Evolutionary conservation across 371 early-diverging fungal genomes (phyloP).

Genomic region (Mucor velutinosus): DNA sequence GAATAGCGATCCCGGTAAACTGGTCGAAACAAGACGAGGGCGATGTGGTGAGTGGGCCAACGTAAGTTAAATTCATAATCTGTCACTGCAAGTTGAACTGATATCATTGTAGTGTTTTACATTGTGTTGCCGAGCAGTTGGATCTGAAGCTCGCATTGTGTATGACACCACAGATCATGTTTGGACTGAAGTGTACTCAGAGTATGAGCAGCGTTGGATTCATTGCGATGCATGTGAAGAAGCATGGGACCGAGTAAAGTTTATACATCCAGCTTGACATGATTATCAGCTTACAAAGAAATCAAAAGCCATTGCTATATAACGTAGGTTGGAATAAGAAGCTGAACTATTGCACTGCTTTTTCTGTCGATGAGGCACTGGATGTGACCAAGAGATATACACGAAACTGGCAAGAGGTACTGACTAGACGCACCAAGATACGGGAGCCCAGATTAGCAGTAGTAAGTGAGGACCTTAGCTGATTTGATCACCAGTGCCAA

Average conservation of each 20-base stretch:
- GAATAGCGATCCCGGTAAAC: constrained; percentile 52
- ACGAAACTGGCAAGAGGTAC: constrained; percentile 42
- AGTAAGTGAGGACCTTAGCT: constrained; percentile 19
- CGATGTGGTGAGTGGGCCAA: constrained; percentile 86
- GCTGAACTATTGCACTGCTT: constrained; percentile 63
- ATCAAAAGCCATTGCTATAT: constrained; percentile 57
- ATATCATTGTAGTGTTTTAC: constrained; percentile 58
- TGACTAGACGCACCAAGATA: constrained; percentile 52
- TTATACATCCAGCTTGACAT: too few relatives aligned
- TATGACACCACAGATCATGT: constrained; percentile 66
- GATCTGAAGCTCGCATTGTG: constrained; percentile 67
- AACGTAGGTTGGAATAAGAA: constrained; percentile 77
- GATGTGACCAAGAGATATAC: constrained; percentile 69
- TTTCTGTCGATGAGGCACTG: constrained; percentile 57
- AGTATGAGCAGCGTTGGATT: constrained; percentile 63
- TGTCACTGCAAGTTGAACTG: not conserved
- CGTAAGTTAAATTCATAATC: constrained; percentile 29
- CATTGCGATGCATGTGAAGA: constrained; percentile 76
- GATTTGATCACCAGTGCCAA: not conserved
- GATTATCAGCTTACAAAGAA: not conserved
- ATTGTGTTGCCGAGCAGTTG: constrained; percentile 64
- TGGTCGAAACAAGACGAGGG: constrained; percentile 64
- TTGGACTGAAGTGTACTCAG: constrained; percentile 74
- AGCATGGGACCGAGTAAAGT: constrained; percentile 52
- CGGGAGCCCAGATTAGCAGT: constrained; percentile 48